Evolutionary conservation across 345 rosid species (phyloP), one percentile per base, ranked within the genome.

Genomic region (Leavenworthia alabamica): DNA sequence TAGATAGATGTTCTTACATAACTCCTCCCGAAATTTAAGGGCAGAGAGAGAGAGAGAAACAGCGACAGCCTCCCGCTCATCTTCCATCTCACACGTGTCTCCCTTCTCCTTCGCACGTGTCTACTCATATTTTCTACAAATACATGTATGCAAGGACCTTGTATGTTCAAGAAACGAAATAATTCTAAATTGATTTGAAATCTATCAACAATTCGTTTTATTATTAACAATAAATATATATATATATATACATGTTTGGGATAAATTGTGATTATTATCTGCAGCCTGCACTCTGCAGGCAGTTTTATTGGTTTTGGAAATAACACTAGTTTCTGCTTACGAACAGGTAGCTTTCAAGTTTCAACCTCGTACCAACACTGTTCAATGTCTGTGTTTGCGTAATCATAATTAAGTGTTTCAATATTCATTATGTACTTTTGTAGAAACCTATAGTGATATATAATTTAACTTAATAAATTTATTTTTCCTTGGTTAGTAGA

Each of bases 21-120:
- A 51, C 62, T 59, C 69, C 71, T n/a, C 66, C 75, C 75, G 71
- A 59, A 64, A 72, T 64, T 72, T 72, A 58, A 72, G 71, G 71
- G 35, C 62, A 37, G 17, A 26, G 46, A 54, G 57, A 70, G 57
- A 70, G 66, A 59, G 63, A 54, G 68, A 62, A 45, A 41, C 32
- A 29, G 15, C 26, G 60, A n/a, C n/a, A 40, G 37, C 71, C 41
- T 28, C 64, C 45, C 37, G 48, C 17, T 20, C 28, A 37, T 57
- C 46, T 22, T 56, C 70, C 4, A 35, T 37, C 17, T 12, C 40
- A 36, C 64, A 56, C 70, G 70, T 71, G 75, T 40, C 23, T 37
- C 58, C 22, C 48, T 46, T 47, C 55, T 44, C 29, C 57, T 53
- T 56, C 47, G 41, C 70, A 71, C 65, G 65, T 57, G 66, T 19